Conservation (phyloP, 305 asterid species). For the Ilex paraguariensis region DNA sequence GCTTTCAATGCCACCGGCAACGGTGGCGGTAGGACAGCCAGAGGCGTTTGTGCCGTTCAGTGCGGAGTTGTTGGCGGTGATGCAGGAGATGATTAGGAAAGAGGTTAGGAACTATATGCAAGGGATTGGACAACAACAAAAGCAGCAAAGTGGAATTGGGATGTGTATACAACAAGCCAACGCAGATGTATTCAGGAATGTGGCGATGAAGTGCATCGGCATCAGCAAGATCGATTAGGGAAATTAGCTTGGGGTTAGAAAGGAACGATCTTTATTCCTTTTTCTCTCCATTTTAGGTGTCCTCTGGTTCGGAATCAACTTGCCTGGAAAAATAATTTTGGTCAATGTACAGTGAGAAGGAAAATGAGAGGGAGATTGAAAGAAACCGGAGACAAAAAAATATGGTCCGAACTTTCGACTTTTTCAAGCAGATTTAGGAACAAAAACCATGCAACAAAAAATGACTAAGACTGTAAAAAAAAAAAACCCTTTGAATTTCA, state of each 20-base stretch:
- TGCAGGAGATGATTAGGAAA: slow-evolving; percentile 14
- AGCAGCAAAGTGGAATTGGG: slow-evolving; percentile 23
- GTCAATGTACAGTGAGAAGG: too few species aligned
- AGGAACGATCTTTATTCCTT: slow-evolving; percentile 53
- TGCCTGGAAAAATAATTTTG: too few species aligned
- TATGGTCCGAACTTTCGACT: too few species aligned
- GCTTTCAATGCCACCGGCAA: too few species aligned
- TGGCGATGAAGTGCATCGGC: slow-evolving; percentile 57
- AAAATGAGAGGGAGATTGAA: too few species aligned
- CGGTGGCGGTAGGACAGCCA: not conserved
- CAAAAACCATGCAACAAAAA: too few species aligned
- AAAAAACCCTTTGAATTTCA: too few species aligned
- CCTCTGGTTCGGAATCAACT: too few species aligned
- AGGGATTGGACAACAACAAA: not conserved
- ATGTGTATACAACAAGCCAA: slow-evolving; percentile 55
- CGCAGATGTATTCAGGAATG: slow-evolving; percentile 56
- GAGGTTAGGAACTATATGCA: slow-evolving; percentile 12
- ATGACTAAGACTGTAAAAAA: too few species aligned
- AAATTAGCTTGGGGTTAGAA: not conserved
- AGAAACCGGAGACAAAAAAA: too few species aligned
- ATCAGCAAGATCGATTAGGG: slow-evolving; percentile 51
- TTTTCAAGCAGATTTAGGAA: too few species aligned
- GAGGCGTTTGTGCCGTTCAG: slow-evolving; percentile 2
- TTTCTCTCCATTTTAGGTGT: slow-evolving; percentile 3
- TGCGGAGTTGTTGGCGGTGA: slow-evolving; percentile 6